phyloP scores from a whole-genome alignment of 768 basidiomycete species.

The Termitomyces bulborhizus region DNA sequence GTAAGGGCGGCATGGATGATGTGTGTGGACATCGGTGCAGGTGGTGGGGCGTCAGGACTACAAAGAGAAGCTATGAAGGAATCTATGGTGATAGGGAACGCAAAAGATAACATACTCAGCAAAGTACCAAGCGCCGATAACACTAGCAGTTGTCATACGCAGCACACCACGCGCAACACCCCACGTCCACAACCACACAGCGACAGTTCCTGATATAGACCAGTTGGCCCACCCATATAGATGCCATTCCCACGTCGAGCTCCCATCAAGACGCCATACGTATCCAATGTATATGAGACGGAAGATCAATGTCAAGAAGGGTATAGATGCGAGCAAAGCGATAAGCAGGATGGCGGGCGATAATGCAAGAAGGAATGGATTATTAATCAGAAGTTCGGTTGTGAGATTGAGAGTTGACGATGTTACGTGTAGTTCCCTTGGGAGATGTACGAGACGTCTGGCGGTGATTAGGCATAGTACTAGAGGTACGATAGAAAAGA shows the following conservation, averaged over 20 bases:
- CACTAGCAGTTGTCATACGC: slow-evolving; percentile 70
- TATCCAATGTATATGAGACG: slow-evolving; percentile 72
- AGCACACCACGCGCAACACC: slow-evolving; percentile 73
- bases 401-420: slow-evolving; percentile 54
- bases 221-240: slow-evolving; percentile 34
- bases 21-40: slow-evolving; percentile 56
- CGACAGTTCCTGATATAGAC: slow-evolving; percentile 46
- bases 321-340: slow-evolving; percentile 65
- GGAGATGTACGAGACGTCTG: slow-evolving; percentile 65
- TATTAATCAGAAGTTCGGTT: slow-evolving; percentile 60
- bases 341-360: slow-evolving; percentile 68
- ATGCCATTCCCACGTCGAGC: slow-evolving; percentile 32
- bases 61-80: neutral
- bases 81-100: neutral
- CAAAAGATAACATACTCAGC: slow-evolving; percentile 33
- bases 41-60: slow-evolving; percentile 30
- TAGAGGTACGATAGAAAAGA: slow-evolving; percentile 75
- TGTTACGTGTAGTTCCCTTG: slow-evolving; percentile 60
- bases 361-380: slow-evolving; percentile 71
- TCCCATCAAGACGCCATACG: slow-evolving; percentile 15
- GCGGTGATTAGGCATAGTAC: slow-evolving; percentile 64
- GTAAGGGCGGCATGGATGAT: slow-evolving; percentile 72
- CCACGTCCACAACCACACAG: slow-evolving; percentile 72
- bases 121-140: slow-evolving; percentile 93
- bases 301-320: slow-evolving; percentile 74